phyloP scores from a whole-genome alignment of 805 yeast species.

The Kodamaea kaohsiungensis region DNA sequence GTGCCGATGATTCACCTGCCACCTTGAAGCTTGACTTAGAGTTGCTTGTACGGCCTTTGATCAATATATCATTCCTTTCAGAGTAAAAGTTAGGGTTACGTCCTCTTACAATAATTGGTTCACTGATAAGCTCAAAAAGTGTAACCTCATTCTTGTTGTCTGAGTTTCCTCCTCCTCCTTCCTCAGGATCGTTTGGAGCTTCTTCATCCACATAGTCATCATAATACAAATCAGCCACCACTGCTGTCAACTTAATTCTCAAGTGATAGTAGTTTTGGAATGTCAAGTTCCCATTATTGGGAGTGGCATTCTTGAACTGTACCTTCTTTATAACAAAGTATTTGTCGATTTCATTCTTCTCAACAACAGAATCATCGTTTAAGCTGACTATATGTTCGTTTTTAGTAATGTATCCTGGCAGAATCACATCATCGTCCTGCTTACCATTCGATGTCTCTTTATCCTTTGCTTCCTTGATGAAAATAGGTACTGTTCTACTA shows the following conservation, averaged over 20 bases:
- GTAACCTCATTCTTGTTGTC: conserved; percentile 28
- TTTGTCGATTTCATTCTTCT: conserved; percentile 26
- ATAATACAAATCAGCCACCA: conserved; percentile 39
- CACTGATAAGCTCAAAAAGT: conserved; percentile 31
- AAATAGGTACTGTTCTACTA: conserved; percentile 30
- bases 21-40: conserved; percentile 11
- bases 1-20: conserved; percentile 13
- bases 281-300: conserved; percentile 49
- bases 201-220: conserved; percentile 40
- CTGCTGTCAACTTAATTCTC: conserved; percentile 33
- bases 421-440: conserved; percentile 13
- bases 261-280: conserved; percentile 49
- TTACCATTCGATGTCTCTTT: conserved; percentile 9
- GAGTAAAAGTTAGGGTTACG: conserved; percentile 62
- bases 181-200: conserved; percentile 14
- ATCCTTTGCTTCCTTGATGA: conserved; percentile 25
- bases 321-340: conserved; percentile 40
- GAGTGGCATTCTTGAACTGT: conserved; percentile 53
- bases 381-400: conserved; percentile 28
- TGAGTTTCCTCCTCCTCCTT: conserved; percentile 16
- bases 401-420: conserved; percentile 19
- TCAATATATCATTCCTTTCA: conserved; percentile 50
- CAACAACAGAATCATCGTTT: conserved; percentile 22
- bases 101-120: conserved; percentile 60
- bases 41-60: conserved; percentile 24